These are phyloP conservation scores for Trichoderma koningiopsis DNA, from an alignment of 2,329 filamentous ascomycete species.

Conservation along the genomic window DNA sequence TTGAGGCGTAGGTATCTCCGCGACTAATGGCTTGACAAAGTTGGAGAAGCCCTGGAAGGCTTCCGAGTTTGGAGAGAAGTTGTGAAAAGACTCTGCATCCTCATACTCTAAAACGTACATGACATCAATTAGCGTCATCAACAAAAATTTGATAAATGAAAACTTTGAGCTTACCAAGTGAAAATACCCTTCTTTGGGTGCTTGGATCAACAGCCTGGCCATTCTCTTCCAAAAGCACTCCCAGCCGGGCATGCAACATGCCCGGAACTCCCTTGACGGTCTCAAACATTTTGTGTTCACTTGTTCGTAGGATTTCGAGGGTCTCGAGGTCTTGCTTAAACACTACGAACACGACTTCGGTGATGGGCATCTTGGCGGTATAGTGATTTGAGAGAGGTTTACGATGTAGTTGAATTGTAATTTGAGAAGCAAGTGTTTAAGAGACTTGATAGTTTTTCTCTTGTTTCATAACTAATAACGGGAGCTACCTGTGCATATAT, in stretches of 20 bases:
- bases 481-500: not conserved
- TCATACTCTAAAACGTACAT: not conserved
- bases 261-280: not conserved
- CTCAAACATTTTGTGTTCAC: not conserved
- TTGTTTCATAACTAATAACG: not conserved
- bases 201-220: not conserved
- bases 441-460: not conserved
- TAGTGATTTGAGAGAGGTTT: not conserved
- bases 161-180: not conserved
- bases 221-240: not conserved
- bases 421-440: not conserved
- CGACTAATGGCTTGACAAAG: not conserved
- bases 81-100: not conserved
- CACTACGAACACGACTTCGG: not conserved
- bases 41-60: not conserved
- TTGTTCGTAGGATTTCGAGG: not conserved
- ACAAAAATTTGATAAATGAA: not conserved
- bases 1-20: not conserved
- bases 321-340: not conserved
- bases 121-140: not conserved
- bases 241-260: not conserved
- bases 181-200: not conserved
- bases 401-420: not conserved
- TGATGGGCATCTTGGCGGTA: not conserved
- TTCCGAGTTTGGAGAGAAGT: not conserved